Evolutionary conservation across 2,329 filamentous ascomycete species (phyloP).

Genomic region (Fusarium haematococcum): DNA sequence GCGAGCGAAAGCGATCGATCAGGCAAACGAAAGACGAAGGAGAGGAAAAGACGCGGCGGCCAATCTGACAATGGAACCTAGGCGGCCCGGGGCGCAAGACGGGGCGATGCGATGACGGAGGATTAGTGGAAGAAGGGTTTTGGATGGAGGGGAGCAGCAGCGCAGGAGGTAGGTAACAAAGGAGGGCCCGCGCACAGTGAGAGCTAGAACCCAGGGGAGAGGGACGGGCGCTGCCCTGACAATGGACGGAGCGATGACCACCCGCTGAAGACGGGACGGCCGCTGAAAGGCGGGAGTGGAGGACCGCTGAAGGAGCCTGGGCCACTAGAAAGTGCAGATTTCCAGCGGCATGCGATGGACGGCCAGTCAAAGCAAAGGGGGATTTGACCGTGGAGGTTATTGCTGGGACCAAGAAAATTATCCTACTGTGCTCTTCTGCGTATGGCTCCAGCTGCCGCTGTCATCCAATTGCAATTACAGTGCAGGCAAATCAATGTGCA

Average conservation of each 20-base stretch:
- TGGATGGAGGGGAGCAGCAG: constrained; percentile 37
- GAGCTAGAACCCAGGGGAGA: neutral
- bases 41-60: constrained; percentile 2
- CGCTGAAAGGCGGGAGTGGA: constrained; percentile 5
- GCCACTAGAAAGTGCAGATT: constrained; percentile 26
- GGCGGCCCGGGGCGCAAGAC: constrained; percentile 34
- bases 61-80: constrained; percentile 12
- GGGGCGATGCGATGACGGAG: constrained; percentile 40
- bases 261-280: neutral
- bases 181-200: neutral
- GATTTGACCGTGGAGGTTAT: constrained; percentile 10
- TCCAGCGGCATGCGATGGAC: constrained; percentile 4
- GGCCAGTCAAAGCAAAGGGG: constrained; percentile 22
- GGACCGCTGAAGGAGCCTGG: constrained; percentile 3
- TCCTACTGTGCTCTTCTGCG: neutral
- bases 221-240: neutral
- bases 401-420: constrained; percentile 5
- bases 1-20: neutral
- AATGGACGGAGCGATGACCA: neutral
- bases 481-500: neutral
- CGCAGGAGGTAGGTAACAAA: constrained; percentile 15
- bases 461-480: constrained; percentile 2
- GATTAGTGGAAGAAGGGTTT: constrained; percentile 21
- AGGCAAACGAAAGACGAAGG: constrained; percentile 15
- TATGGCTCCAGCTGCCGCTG: neutral